Percentiles rank a stretch among this genome's conserved stretches.
phyloP scores from a whole-genome alignment of 164 flowering plant genomes.

The Vitis vinifera region DNA sequence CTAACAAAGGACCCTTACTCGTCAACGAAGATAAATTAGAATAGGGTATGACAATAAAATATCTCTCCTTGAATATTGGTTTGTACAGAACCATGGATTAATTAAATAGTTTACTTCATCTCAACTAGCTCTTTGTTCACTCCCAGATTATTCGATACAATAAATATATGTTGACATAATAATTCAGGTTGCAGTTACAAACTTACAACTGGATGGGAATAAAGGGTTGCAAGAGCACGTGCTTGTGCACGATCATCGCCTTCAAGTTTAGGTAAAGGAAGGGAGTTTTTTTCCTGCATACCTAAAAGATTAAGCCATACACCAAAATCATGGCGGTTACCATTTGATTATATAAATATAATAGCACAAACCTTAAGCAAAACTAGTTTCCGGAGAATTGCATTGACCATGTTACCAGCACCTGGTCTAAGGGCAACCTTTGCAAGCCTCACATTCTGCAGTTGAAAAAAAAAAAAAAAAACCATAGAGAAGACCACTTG shows the following conservation, averaged over 20 bases:
- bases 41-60: neutral
- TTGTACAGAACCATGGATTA: neutral
- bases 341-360: neutral
- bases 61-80: too few relatives aligned
- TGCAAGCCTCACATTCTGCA: slow-evolving; percentile 90
- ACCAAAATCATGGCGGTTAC: neutral
- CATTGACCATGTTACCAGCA: slow-evolving; percentile 96
- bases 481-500: neutral
- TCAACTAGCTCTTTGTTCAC: neutral
- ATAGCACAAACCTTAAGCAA: slow-evolving; percentile 57
- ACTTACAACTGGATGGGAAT: slow-evolving; percentile 97
- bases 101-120: neutral
- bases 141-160: neutral
- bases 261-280: slow-evolving; percentile 78
- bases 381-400: slow-evolving; percentile 74
- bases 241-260: slow-evolving; percentile 88
- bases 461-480: neutral
- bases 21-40: neutral
- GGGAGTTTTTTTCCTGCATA: slow-evolving; percentile 63
- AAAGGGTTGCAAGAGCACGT: slow-evolving; percentile 82
- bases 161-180: too few relatives aligned
- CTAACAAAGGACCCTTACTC: too few relatives aligned
- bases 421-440: slow-evolving; percentile 87
- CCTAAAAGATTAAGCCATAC: slow-evolving; percentile 4
- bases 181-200: slow-evolving; percentile 1